Evolutionary conservation across 345 rosid genomes (phyloP).

Genomic region (Eucalyptus microcorys): DNA sequence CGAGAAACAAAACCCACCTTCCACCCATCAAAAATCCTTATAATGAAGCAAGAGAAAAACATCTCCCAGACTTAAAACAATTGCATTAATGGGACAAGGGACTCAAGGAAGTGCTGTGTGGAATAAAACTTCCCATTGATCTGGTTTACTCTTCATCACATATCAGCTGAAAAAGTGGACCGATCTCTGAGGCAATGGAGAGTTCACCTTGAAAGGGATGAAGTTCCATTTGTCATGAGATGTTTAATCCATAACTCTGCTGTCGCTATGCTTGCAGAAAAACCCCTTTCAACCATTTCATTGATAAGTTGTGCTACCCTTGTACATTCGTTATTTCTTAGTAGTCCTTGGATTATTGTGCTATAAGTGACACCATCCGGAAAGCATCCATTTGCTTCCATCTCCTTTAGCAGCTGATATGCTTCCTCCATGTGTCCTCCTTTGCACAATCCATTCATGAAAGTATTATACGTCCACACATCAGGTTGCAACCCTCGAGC

Average conservation of each 20-base stretch:
- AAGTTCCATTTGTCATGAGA: background rate
- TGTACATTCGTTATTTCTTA: background rate
- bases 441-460: background rate
- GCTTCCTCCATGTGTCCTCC: background rate
- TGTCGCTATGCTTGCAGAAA: background rate
- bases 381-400: background rate
- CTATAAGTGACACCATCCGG: background rate
- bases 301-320: background rate
- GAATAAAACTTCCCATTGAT: background rate
- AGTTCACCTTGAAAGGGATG: background rate
- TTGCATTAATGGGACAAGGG: background rate
- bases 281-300: background rate
- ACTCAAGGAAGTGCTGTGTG: background rate
- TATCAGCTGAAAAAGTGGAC: background rate
- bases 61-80: background rate
- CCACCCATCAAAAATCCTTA: background rate
- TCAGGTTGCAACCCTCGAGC: background rate
- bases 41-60: background rate
- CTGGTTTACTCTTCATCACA: background rate
- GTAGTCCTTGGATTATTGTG: background rate
- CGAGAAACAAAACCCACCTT: background rate
- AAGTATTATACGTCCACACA: background rate
- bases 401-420: background rate
- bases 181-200: background rate
- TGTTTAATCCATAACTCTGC: background rate